Evolutionary conservation across 495 filamentous ascomycete genomes (phyloP), one percentile per base, ranked within the genome.

Genomic region (Aspergillus ostianus): DNA sequence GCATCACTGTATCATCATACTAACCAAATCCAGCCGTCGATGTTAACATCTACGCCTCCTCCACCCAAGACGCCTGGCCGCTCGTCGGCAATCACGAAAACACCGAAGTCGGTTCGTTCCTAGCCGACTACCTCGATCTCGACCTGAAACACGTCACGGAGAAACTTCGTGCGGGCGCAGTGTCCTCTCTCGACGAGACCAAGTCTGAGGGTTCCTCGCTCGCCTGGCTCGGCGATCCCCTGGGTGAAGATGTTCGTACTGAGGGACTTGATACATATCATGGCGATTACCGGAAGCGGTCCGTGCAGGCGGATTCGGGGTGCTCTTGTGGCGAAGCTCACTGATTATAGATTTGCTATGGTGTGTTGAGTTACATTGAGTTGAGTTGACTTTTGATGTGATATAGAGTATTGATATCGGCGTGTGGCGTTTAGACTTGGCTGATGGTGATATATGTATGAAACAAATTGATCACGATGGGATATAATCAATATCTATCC

Each of bases 1-100:
- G 47, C 44, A 17, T 51, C 2, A n/a, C 12, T n/a, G 47, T 30
- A 18, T 9, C 9, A 29, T 12, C 6, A 45, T 61, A 55, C 67
- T 73, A 67, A 70, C 54, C 23, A 59, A 15, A 21, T 50, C 3
- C 30, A 87, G 70, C 83, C 46, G 91, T 91, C 13, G 92, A 97
- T 70, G 92, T 97, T 53, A 96, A 97, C 70, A 89, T 96, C 63
- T 97, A 96, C 70, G 85, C 88, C 58, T 89, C 87, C 0, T 72
- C 74, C 29, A 61, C 73, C 8, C 72, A 74, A 61, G 67, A 76
- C 53, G 78, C 76, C 29, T 75, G 72, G 69, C 73, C 75, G 1
- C 64, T 98, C 18, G 67, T 81, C 2, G 94, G 94, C 5, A 97
- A 97, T 70, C 86, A 93, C 59, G 94, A 98, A 78, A 98, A 98